Evolutionary conservation across 2,329 filamentous ascomycete genomes (phyloP).

Genomic region (Arthrinium puccinioides): DNA sequence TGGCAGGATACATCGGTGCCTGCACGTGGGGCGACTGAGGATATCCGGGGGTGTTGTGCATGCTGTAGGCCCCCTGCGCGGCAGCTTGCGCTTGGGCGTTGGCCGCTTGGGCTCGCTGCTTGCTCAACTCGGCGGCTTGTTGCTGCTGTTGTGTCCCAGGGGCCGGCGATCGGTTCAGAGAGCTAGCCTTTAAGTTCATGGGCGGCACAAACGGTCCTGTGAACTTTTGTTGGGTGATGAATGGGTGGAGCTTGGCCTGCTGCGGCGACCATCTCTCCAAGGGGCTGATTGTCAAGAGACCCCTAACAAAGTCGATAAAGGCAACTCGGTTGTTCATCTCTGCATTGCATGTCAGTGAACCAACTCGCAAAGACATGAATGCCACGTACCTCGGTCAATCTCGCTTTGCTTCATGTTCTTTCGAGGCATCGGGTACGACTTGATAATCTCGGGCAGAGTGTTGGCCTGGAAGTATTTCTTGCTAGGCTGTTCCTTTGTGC

Average conservation of each 20-base stretch:
- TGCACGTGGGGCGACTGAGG: constrained; percentile 36
- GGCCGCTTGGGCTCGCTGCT: constrained; percentile 73
- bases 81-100: constrained; percentile 64
- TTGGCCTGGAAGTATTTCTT: constrained; percentile 99
- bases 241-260: constrained; percentile 93
- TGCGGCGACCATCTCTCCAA: constrained; percentile 96
- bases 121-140: constrained; percentile 87
- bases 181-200: constrained; percentile 89
- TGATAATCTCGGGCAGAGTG: constrained; percentile 92
- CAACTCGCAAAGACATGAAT: constrained; percentile 8
- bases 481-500: constrained; percentile 96
- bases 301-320: constrained; percentile 96
- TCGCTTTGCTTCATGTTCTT: constrained; percentile 99
- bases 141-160: constrained; percentile 94
- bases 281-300: constrained; percentile 87
- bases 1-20: constrained; percentile 74
- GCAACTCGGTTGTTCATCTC: constrained; percentile 98
- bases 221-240: constrained; percentile 97
- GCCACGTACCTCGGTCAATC: constrained; percentile 76
- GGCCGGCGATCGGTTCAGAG: constrained; percentile 77
- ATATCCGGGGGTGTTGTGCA: constrained; percentile 28
- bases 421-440: constrained; percentile 93
- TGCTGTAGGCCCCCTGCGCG: constrained; percentile 57
- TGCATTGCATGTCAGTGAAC: constrained; percentile 30
- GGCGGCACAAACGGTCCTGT: constrained; percentile 93